Percentiles rank a stretch among this genome's conserved stretches.
Conservation (phyloP, 2,329 filamentous ascomycete genomes). For the Epichloe aotearoae region DNA sequence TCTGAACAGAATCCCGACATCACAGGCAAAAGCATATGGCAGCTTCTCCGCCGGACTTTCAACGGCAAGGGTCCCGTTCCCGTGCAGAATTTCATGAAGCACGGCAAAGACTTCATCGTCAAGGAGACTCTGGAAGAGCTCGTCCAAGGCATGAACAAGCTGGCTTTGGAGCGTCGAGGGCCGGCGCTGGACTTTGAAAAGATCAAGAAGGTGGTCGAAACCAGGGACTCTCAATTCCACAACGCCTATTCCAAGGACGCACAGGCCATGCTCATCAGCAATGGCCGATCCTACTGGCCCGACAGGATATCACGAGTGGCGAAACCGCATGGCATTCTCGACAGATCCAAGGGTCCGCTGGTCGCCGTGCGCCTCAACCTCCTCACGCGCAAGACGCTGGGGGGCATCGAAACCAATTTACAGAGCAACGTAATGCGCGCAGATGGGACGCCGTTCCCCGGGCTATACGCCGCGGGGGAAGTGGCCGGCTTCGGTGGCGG, state of each 20-base stretch:
- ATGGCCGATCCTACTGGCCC: conserved; percentile 41
- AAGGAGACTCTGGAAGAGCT: conserved; percentile 41
- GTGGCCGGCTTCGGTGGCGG: conserved; percentile 48
- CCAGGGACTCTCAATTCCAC: conserved; percentile 41
- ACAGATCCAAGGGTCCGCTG: conserved; percentile 41
- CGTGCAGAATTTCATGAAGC: conserved; percentile 45
- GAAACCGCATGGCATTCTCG: conserved; percentile 38
- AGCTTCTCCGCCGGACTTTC: conserved; percentile 37
- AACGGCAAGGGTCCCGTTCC: conserved; percentile 36
- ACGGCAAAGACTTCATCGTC: conserved; percentile 47
- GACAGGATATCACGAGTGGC: conserved; percentile 39
- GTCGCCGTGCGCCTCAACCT: conserved; percentile 49
- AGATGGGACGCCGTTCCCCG: conserved; percentile 34
- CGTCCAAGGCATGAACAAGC: conserved; percentile 44
- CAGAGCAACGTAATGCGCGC: conserved; percentile 40
- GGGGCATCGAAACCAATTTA: conserved; percentile 48
- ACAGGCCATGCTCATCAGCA: conserved; percentile 48
- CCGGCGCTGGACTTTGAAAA: conserved; percentile 31
- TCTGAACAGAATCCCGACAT: conserved; percentile 52
- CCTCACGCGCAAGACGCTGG: conserved; percentile 47
- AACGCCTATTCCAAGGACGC: conserved; percentile 47
- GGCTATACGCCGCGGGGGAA: conserved; percentile 47
- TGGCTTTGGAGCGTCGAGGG: conserved; percentile 32
- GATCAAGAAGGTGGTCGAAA: conserved; percentile 34
- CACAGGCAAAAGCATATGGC: conserved; percentile 42